Evolutionary conservation across 2,329 filamentous ascomycete species (phyloP), one percentile per base, ranked within the genome.

Genomic region (Fusarium fujikuroi): DNA sequence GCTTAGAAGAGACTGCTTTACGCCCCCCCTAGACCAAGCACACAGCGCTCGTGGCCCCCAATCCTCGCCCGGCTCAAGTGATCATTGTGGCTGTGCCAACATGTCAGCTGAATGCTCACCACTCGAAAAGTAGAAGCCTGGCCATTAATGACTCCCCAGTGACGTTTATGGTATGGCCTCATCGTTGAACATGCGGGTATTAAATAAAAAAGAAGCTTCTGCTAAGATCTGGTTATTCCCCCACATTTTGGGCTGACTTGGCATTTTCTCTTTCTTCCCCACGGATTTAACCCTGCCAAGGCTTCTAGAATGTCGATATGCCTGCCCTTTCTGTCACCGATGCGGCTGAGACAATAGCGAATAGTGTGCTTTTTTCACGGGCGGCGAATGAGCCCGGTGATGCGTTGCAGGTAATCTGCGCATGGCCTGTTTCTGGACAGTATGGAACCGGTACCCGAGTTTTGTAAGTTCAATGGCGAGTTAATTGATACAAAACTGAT

Each of bases 381-480:
- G 32, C 25, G 5, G 19, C 7, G 3, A 77, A 65, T 32, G 42
- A 53, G 4, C 58, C 61, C 21, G 37, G 47, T 15, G 58, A 74
- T 32, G 50, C 70, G 5, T 42, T 81, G 25, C 79, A 86, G 37
- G 88, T 89, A 4, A 80, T 90, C 16, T 90, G 88, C 65, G 87
- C 86, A 7, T 90, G 86, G 84, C 88, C 88, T 3, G 82, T 89
- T 4, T 87, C 84, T 21, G 87, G 87, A 1, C 88, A 90, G 74
- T 90, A 90, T 74, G 88, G 88, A 0, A 81, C 85, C 8, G 88
- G 88, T 0, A 86, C 86, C 2, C 81, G 88, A 70, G 78, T 87
- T 42, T 76, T 90, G 84, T 89, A 77, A 77, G 85, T 81, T 15
- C 4, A 18, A 1, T 6, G 4, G 9, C 34, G 3, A 15, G 15